Evolutionary conservation across 2,329 filamentous ascomycete genomes (phyloP).

Genomic region (Magnaporthiopsis rhizophila): DNA sequence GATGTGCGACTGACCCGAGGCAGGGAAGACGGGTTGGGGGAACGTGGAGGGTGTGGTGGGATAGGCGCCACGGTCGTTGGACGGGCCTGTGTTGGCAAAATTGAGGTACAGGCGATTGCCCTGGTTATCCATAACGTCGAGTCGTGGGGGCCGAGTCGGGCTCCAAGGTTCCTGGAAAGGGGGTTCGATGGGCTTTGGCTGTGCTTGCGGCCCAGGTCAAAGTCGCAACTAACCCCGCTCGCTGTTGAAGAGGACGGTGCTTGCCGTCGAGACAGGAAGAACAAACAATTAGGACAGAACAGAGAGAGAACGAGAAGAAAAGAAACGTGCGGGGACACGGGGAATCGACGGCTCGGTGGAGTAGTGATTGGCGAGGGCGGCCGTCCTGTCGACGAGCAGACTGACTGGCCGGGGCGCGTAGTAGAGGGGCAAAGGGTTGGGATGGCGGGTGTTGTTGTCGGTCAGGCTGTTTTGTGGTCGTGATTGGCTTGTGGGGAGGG

Average conservation of each 20-base stretch:
- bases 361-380: background rate
- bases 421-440: background rate
- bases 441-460: background rate
- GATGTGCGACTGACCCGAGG: constrained; percentile 30
- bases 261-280: too few relatives aligned
- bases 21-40: constrained; percentile 72
- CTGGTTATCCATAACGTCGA: constrained; percentile 41
- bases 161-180: background rate
- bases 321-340: background rate
- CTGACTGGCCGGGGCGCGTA: background rate
- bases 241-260: background rate
- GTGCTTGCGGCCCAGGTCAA: background rate
- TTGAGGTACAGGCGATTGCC: constrained; percentile 60
- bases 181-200: background rate
- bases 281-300: too few relatives aligned
- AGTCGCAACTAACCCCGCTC: background rate
- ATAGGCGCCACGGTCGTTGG: constrained; percentile 62
- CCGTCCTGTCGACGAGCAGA: background rate
- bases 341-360: background rate
- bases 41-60: constrained; percentile 93
- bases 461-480: background rate
- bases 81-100: constrained; percentile 39
- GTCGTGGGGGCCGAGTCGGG: background rate
- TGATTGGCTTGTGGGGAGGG: background rate
- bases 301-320: background rate